A percentile compares a stretch with the other conserved stretches of the same genome.
phyloP scores from a whole-genome alignment of 2,329 filamentous ascomycete species.

The Colletotrichum sp. region DNA sequence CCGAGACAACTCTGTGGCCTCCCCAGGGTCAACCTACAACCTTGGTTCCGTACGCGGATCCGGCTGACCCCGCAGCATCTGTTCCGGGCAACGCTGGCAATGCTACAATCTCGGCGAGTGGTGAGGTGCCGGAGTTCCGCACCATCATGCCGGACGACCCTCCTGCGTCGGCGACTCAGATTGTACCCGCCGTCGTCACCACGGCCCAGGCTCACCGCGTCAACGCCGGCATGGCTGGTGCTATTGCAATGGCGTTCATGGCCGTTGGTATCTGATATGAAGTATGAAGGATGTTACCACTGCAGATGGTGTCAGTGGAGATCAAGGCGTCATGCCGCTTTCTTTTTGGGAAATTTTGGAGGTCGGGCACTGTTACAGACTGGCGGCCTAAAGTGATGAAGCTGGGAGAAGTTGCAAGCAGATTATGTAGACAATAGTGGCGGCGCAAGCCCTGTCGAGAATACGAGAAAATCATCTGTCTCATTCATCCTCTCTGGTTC shows the following conservation, averaged over 20 bases:
- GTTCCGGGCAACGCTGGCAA: not conserved
- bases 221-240: not conserved
- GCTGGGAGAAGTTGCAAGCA: not conserved
- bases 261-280: not conserved
- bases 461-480: not conserved
- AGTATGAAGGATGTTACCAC: not conserved
- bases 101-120: not conserved
- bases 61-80: rapidly evolving
- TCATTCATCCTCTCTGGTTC: not conserved
- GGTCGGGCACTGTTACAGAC: not conserved
- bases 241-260: not conserved
- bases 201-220: not conserved
- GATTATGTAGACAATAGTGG: slow-evolving; percentile 8
- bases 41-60: slow-evolving; percentile 4
- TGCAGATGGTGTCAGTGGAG: not conserved
- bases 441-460: not conserved
- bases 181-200: slow-evolving; percentile 3
- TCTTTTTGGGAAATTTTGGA: slow-evolving; percentile 12
- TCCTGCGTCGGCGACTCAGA: not conserved
- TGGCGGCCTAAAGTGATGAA: not conserved
- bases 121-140: slow-evolving; percentile 1
- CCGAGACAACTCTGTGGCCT: not conserved
- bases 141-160: slow-evolving; percentile 5
- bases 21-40: not conserved
- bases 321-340: not conserved